These are phyloP conservation scores for Orbilia brochopaga DNA, from an alignment of 2,329 filamentous ascomycete genomes.

Conservation along the genomic window DNA sequence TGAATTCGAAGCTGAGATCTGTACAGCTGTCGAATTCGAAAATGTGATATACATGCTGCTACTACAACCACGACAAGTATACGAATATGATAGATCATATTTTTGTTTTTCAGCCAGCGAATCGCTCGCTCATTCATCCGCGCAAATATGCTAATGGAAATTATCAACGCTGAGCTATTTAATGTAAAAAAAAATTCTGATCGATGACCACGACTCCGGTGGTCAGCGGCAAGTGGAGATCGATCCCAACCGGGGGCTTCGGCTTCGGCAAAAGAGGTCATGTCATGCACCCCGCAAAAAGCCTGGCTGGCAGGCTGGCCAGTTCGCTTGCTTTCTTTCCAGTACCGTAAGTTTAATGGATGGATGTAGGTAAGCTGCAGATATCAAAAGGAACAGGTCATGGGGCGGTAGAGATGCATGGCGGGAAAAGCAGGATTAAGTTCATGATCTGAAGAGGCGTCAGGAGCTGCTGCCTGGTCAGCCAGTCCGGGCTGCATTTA, in stretches of 20 bases:
- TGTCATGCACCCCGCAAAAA: slow-evolving; percentile 51
- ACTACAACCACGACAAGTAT: too few relatives aligned
- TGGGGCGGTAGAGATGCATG: neutral
- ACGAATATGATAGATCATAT: too few relatives aligned
- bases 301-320: too few relatives aligned
- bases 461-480: slow-evolving; percentile 3
- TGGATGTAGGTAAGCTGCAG: neutral
- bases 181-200: slow-evolving; percentile 9
- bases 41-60: slow-evolving; percentile 50
- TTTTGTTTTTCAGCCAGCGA: slow-evolving; percentile 6
- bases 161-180: slow-evolving; percentile 50
- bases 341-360: neutral
- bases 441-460: neutral
- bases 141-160: slow-evolving; percentile 47
- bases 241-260: slow-evolving; percentile 18
- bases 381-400: neutral
- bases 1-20: neutral
- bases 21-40: neutral
- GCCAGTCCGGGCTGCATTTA: slow-evolving; percentile 1
- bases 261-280: slow-evolving; percentile 41
- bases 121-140: neutral
- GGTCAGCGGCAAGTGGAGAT: slow-evolving; percentile 50
- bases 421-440: neutral
- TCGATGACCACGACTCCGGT: slow-evolving; percentile 34
- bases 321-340: neutral